phyloP scores from a whole-genome alignment of 192 early-diverging fungal species.

The Coemansia sp. region DNA sequence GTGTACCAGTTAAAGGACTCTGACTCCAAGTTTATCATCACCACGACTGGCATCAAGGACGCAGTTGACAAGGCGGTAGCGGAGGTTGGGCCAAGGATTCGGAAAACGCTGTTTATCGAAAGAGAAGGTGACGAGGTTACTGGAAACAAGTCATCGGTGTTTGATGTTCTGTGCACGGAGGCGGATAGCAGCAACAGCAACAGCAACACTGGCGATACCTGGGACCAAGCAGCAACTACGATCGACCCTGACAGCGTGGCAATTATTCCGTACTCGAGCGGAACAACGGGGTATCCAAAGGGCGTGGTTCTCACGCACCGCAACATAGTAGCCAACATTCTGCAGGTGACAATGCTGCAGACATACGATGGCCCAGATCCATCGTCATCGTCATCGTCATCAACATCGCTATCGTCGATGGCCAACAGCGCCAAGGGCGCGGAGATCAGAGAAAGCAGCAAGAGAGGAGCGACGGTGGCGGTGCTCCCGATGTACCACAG shows the following conservation, averaged over 20 bases:
- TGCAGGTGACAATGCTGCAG: constrained; percentile 29
- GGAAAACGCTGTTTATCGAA: neutral
- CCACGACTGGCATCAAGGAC: constrained; percentile 25
- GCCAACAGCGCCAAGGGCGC: neutral
- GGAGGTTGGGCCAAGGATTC: neutral
- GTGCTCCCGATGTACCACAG: constrained; percentile 71
- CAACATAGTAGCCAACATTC: constrained; percentile 65
- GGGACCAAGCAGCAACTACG: neutral
- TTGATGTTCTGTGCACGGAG: constrained; percentile 7
- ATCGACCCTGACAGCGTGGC: constrained; percentile 17
- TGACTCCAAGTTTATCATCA: constrained; percentile 65
- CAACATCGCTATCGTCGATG: no score
- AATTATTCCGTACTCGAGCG: constrained; percentile 68
- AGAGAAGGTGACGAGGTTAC: neutral
- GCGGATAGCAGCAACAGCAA: no score
- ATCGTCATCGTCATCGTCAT: no score
- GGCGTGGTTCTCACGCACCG: constrained; percentile 65
- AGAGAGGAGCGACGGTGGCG: constrained; percentile 15
- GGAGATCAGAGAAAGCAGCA: neutral
- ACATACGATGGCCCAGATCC: neutral
- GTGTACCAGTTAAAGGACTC: constrained; percentile 74
- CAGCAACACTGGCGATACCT: no score
- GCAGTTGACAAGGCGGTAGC: neutral
- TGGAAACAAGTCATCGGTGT: constrained; percentile 5
- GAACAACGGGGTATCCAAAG: constrained; percentile 68